Evolutionary conservation across 768 basidiomycete genomes (phyloP), one percentile per base, ranked within the genome.

Genomic region (Udeniomyces megalosporus): DNA sequence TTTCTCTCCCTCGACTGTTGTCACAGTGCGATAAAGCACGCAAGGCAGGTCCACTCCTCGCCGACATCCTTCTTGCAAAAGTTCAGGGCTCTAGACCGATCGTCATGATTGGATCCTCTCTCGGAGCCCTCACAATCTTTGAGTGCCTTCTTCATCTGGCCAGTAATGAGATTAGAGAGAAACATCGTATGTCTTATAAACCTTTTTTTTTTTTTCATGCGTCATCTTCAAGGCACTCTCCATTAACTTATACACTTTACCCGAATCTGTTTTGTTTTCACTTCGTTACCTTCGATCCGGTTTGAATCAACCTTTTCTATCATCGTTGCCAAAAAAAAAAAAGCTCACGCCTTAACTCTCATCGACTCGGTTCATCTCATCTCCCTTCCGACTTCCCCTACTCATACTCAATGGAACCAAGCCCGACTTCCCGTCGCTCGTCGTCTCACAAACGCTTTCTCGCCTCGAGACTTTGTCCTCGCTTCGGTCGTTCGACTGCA

Each of bases 51-150:
- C 58, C 72, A 8, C 60, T 78, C 2, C 71, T 78, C 6, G 77
- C 77, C 1, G 75, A 77, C 44, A 75, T 77, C 17, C 68, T 78
- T n/a, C 72, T 74, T 52, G 75, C 77, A 49, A 60, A 72, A 24
- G 73, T 77, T 0, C 77, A 78, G 61, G 77, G 77, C 6, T 71
- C 75, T 58, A 68, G 77, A 10, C 77, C 77, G 0, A 74, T 75
- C 8, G 69, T 74, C 4, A 69, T 78, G 35, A 69, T 77, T 62
- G 77, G 77, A 0, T 73, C 74, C 20, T 76, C 76, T 6, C 70
- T 77, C 4, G 77, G 77, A n/a, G 75, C 77, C 20, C 62, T 74
- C 22, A 73, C 73, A 2, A 65, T 76, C 20, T 50, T 74, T 48
- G 68, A 73, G 55, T 73, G 74, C 10, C 67, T 76, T 4, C 69